Percentiles rank a stretch among this genome's conserved stretches.
Conservation (phyloP, 2,329 filamentous ascomycete species). For the Phialophora tarda region DNA sequence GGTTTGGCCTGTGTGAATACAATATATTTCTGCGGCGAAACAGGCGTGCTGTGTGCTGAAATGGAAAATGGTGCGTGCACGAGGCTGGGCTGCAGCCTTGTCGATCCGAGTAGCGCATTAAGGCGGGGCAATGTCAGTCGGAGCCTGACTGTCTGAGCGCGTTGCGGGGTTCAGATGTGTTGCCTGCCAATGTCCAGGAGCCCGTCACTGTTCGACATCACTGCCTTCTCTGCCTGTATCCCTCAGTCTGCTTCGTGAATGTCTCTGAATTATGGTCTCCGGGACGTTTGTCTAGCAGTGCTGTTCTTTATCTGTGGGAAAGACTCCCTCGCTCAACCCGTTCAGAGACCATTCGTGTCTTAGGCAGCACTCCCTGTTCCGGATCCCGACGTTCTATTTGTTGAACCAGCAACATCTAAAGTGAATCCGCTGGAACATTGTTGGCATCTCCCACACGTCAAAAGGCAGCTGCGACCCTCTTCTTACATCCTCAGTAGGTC, state of each 20-base stretch:
- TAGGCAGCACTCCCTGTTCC: slow-evolving; percentile 7
- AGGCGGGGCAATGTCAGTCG: slow-evolving; percentile 4
- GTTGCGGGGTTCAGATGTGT: slow-evolving; percentile 16
- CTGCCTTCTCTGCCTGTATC: slow-evolving; percentile 9
- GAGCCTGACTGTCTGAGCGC: slow-evolving; percentile 1
- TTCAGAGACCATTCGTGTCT: background rate
- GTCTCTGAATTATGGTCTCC: background rate
- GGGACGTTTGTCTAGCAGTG: background rate
- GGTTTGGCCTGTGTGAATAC: slow-evolving; percentile 30
- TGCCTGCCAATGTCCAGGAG: background rate
- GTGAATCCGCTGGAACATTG: slow-evolving; percentile 11
- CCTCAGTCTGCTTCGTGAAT: slow-evolving; percentile 3
- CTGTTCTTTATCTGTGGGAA: background rate
- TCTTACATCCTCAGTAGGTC: slow-evolving; percentile 11
- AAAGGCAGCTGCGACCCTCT: slow-evolving; percentile 4
- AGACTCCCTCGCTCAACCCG: background rate
- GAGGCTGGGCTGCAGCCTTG: slow-evolving; percentile 19
- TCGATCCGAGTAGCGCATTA: background rate
- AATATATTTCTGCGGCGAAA: slow-evolving; percentile 17
- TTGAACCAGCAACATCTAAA: slow-evolving; percentile 6
- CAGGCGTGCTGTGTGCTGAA: background rate
- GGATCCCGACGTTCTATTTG: slow-evolving; percentile 8
- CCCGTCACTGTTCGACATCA: background rate
- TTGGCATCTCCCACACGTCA: slow-evolving; percentile 4
- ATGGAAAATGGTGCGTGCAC: background rate